Evolutionary conservation across 805 yeast genomes (phyloP).

Genomic region (Spathaspora sp.): DNA sequence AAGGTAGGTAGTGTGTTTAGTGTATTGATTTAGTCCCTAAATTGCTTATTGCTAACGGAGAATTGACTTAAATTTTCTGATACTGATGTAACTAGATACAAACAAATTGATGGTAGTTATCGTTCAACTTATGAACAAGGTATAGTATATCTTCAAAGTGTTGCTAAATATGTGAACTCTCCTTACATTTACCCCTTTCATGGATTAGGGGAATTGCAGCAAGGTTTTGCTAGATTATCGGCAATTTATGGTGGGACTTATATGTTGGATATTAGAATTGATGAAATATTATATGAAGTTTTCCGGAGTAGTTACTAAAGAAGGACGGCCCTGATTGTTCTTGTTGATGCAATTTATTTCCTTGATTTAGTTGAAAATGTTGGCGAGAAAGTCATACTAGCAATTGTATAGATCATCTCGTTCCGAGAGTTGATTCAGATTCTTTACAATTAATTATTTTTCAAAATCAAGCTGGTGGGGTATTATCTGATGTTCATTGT

Average conservation of each 20-base stretch:
- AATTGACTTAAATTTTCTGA: conserved; percentile 92
- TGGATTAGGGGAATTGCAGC: conserved; percentile 98
- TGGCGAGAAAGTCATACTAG: conserved; percentile 76
- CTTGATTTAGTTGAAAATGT: conserved; percentile 73
- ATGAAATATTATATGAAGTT: conserved; percentile 80
- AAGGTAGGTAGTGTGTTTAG: conserved; percentile 96
- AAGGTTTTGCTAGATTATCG: conserved; percentile 93
- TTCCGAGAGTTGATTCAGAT: conserved; percentile 81
- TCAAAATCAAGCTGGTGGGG: conserved; percentile 88
- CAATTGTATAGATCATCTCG: conserved; percentile 86
- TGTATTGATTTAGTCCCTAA: conserved; percentile 96
- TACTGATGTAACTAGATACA: conserved; percentile 93
- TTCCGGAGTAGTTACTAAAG: conserved; percentile 84
- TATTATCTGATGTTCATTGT: conserved; percentile 82
- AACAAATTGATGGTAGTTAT: conserved; percentile 94
- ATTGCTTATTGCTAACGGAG: conserved; percentile 96
- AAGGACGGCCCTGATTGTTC: conserved; percentile 92
- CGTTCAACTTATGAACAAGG: conserved; percentile 88
- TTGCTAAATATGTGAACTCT: conserved; percentile 92
- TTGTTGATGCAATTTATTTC: conserved; percentile 97
- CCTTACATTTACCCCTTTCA: conserved; percentile 95
- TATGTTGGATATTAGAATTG: conserved; percentile 95
- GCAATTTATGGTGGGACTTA: conserved; percentile 98
- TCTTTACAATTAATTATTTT: conserved; percentile 93
- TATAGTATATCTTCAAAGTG: conserved; percentile 79